These are phyloP conservation scores for Polyporus arcularius DNA, from an alignment of 768 basidiomycete species.

Conservation along the genomic window DNA sequence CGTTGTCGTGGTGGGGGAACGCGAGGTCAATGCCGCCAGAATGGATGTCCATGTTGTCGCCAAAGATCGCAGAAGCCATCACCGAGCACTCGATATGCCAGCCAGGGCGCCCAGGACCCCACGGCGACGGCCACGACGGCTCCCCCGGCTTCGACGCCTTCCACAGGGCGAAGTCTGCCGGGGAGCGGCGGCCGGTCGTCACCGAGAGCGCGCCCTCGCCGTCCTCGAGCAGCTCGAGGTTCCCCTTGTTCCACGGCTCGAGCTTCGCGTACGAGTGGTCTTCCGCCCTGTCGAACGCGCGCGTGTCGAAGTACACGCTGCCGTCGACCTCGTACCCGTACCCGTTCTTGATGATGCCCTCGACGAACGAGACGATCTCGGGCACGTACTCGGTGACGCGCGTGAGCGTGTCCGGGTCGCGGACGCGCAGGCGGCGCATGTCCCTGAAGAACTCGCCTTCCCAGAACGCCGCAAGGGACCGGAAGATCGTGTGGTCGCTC, in stretches of 20 bases:
- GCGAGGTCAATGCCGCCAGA: slow-evolving; percentile 96
- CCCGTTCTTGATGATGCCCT: slow-evolving; percentile 82
- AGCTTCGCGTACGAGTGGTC: slow-evolving; percentile 90
- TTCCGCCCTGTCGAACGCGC: slow-evolving; percentile 72
- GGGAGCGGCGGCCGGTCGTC: slow-evolving; percentile 68
- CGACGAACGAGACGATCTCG: slow-evolving; percentile 89
- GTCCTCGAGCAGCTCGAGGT: slow-evolving; percentile 84
- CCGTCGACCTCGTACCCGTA: slow-evolving; percentile 77
- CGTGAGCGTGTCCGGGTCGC: slow-evolving; percentile 87
- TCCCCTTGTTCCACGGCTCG: slow-evolving; percentile 95
- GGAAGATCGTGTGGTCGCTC: slow-evolving; percentile 84
- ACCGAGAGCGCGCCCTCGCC: slow-evolving; percentile 83
- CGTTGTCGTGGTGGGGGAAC: slow-evolving; percentile 99
- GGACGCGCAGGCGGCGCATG: slow-evolving; percentile 86
- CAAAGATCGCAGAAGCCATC: slow-evolving; percentile 92
- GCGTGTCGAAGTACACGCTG: slow-evolving; percentile 91
- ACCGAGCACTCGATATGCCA: slow-evolving; percentile 99
- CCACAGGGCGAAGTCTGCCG: slow-evolving; percentile 96
- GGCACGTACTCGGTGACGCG: slow-evolving; percentile 97
- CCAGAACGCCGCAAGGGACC: slow-evolving; percentile 83
- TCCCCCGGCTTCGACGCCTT: slow-evolving; percentile 96
- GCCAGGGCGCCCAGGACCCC: slow-evolving; percentile 94
- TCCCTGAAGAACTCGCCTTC: slow-evolving; percentile 89
- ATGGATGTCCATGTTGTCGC: slow-evolving; percentile 94
- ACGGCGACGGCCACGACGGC: slow-evolving; percentile 94